Evolutionary conservation across 176 grass and related monocot genomes (phyloP).

Genomic region (Leersia perrieri): DNA sequence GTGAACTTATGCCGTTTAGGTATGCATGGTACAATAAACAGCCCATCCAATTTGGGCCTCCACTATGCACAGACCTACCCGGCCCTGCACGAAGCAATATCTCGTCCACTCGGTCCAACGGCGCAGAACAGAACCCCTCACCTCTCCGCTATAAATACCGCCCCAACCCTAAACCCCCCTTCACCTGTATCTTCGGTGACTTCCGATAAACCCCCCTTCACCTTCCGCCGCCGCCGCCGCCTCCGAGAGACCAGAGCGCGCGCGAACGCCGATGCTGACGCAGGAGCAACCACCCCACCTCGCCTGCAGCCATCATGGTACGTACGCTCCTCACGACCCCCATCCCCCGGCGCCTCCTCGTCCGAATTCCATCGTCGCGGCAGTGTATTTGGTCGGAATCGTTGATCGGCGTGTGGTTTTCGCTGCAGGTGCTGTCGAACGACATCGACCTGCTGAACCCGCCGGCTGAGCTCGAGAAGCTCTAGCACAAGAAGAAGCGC

Average conservation of each 20-base stretch:
- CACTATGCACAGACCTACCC: not conserved
- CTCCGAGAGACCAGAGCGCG: constrained; percentile 21
- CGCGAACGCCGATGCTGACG: too few species aligned
- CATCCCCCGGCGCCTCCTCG: not conserved
- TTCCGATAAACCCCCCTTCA: too few species aligned
- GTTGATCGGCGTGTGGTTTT: not conserved
- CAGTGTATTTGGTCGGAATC: not conserved
- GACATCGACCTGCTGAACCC: constrained; percentile 87
- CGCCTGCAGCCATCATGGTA: constrained; percentile 20
- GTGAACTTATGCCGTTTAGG: too few species aligned
- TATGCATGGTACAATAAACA: too few species aligned
- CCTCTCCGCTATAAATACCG: not conserved
- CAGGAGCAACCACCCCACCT: constrained; percentile 24
- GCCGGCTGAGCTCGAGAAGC: constrained; percentile 76
- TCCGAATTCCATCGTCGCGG: not conserved
- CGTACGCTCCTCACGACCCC: not conserved
- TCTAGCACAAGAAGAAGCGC: constrained; percentile 91
- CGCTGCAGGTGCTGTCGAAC: constrained; percentile 62
- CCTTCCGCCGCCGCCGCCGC: not conserved
- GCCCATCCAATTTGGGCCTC: too few species aligned
- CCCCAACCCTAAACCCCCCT: constrained; percentile 16
- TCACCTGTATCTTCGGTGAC: too few species aligned
- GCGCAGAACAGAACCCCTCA: not conserved
- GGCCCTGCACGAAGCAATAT: not conserved
- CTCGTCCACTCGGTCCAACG: not conserved